phyloP scores from a whole-genome alignment of 331 rosid species.

The Prunus yedoensis region DNA sequence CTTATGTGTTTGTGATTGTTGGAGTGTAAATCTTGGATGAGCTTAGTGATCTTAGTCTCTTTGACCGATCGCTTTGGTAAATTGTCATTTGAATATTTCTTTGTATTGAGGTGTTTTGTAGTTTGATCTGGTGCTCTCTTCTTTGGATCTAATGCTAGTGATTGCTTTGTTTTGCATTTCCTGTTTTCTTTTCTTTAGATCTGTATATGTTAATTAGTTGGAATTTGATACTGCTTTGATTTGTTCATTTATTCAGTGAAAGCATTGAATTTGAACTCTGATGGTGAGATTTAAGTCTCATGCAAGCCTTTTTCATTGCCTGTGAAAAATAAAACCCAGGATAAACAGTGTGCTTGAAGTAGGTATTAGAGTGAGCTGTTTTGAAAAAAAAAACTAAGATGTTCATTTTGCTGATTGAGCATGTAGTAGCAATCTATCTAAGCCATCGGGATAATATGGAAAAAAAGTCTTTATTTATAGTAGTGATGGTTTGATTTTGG shows the following conservation, averaged over 20 bases:
- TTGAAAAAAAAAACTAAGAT: background rate
- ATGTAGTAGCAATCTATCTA: too few relatives aligned
- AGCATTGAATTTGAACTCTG: background rate
- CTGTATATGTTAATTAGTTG: background rate
- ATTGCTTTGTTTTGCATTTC: background rate
- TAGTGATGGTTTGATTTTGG: background rate
- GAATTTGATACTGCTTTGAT: background rate
- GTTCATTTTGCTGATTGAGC: background rate
- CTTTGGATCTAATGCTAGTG: background rate
- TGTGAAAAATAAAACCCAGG: background rate
- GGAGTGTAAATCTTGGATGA: conserved; percentile 12
- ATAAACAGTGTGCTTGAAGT: background rate
- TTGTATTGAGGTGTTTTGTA: background rate
- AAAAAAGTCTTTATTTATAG: too few relatives aligned
- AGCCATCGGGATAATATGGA: too few relatives aligned
- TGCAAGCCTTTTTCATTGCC: background rate
- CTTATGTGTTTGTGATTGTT: background rate
- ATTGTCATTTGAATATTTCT: background rate
- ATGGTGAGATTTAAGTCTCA: background rate
- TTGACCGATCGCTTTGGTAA: background rate
- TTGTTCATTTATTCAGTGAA: background rate
- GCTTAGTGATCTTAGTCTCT: background rate
- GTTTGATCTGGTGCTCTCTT: background rate
- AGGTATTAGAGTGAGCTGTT: background rate
- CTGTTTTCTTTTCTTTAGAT: background rate